phyloP scores from a whole-genome alignment of 75 land plant genomes.

The Azolla pinnata region DNA sequence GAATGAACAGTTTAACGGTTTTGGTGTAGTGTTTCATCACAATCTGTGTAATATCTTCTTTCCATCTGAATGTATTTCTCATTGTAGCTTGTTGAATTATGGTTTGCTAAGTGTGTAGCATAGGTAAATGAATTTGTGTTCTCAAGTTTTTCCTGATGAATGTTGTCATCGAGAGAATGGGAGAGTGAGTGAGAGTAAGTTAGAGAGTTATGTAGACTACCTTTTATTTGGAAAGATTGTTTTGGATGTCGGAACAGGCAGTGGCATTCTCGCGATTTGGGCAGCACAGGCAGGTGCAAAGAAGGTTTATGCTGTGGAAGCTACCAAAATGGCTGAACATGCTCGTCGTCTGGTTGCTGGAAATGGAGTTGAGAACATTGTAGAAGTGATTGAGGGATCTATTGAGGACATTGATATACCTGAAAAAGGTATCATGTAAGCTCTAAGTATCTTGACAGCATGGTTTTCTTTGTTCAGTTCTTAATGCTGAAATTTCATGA shows the following conservation, averaged over 20 bases:
- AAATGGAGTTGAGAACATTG: conserved; percentile 54
- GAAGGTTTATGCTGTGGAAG: conserved; percentile 97
- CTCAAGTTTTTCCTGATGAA: too few species aligned
- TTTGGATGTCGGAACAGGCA: conserved; percentile 96
- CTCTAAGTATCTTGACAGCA: neutral
- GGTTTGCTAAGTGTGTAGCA: too few species aligned
- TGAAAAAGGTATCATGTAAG: conserved; percentile 61
- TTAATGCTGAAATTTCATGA: neutral
- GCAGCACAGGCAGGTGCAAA: conserved; percentile 95
- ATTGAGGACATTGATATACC: conserved; percentile 81
- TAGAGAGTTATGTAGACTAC: neutral
- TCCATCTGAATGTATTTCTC: too few species aligned
- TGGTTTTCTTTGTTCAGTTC: neutral
- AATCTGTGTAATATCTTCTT: too few species aligned
- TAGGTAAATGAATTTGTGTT: too few species aligned
- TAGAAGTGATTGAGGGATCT: conserved; percentile 90
- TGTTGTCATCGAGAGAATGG: too few species aligned
- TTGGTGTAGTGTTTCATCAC: too few species aligned
- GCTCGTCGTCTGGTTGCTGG: conserved; percentile 66
- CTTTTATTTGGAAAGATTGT: conserved; percentile 48
- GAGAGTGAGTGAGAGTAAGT: too few species aligned
- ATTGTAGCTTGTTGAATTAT: too few species aligned
- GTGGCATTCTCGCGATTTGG: conserved; percentile 99
- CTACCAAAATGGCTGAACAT: conserved; percentile 90
- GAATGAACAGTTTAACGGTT: too few species aligned